Percentiles rank a stretch among this genome's conserved stretches.
Evolutionary conservation across 768 basidiomycete genomes (phyloP).

Genomic region (Boletus rubroflammeus): DNA sequence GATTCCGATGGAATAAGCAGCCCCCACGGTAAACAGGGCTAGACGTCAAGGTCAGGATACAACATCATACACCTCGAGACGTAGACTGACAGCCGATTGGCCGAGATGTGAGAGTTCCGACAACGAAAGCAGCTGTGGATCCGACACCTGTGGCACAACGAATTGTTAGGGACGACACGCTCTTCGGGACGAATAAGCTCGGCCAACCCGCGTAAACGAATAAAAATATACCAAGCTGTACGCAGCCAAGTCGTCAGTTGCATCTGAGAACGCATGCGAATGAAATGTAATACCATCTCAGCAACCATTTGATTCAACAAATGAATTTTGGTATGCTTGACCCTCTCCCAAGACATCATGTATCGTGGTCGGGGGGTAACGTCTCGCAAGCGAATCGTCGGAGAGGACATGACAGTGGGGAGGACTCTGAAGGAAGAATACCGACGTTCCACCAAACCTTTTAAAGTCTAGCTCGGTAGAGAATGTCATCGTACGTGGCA

Average conservation of each 20-base stretch:
- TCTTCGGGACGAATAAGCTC: background rate
- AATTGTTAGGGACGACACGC: background rate
- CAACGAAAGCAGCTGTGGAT: conserved; percentile 45
- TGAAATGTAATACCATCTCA: conserved; percentile 43
- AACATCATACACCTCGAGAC: background rate
- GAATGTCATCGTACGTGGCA: background rate
- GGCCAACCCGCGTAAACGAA: conserved; percentile 50
- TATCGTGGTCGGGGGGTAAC: conserved; percentile 36
- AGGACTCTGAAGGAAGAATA: background rate
- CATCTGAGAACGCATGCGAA: background rate
- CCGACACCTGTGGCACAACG: conserved; percentile 43
- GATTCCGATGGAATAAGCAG: conserved; percentile 58
- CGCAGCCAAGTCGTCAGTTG: conserved; percentile 4
- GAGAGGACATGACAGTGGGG: conserved; percentile 18
- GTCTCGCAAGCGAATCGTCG: conserved; percentile 40
- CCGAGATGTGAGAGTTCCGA: conserved; percentile 44
- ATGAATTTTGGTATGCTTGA: conserved; percentile 45
- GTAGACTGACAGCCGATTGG: conserved; percentile 48
- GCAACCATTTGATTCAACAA: conserved; percentile 58
- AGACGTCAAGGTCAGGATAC: background rate
- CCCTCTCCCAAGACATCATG: conserved; percentile 49
- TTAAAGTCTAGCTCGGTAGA: conserved; percentile 5
- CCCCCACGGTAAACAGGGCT: conserved; percentile 56
- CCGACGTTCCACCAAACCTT: background rate
- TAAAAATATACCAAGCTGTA: conserved; percentile 60